These are phyloP conservation scores for Andalucia godoyi DNA, from an alignment of 78 protist species.

Conservation along the genomic window DNA sequence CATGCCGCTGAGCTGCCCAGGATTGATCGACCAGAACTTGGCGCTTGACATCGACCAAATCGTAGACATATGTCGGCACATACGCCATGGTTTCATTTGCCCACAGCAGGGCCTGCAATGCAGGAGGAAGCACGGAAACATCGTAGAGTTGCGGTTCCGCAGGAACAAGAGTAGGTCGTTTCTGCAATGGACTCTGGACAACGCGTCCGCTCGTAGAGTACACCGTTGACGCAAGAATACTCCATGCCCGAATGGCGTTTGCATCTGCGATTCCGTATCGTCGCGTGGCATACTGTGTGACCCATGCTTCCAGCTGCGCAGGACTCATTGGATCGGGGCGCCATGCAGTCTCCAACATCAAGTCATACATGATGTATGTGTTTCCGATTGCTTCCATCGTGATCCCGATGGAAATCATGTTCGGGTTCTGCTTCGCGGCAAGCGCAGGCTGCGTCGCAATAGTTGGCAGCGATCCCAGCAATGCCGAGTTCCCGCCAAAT, in stretches of 20 bases:
- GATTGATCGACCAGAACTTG: conserved; percentile 6
- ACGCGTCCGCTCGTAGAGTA: too few relatives aligned
- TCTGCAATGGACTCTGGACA: too few relatives aligned
- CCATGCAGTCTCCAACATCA: conserved; percentile 58
- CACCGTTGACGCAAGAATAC: too few relatives aligned
- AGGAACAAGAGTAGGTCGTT: too few relatives aligned
- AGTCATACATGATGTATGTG: conserved; percentile 40
- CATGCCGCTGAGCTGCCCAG: too few relatives aligned
- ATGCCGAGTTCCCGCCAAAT: conserved; percentile 58
- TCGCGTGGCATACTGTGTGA: conserved; percentile 15
- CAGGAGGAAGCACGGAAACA: too few relatives aligned
- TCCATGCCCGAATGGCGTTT: too few relatives aligned
- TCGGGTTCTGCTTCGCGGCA: neutral
- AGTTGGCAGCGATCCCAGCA: conserved; percentile 43
- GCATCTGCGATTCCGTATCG: too few relatives aligned
- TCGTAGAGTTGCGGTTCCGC: too few relatives aligned
- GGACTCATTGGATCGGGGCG: conserved; percentile 2
- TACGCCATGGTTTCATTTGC: too few relatives aligned
- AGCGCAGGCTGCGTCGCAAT: conserved; percentile 27
- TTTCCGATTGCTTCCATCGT: conserved; percentile 70
- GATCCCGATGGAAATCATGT: conserved; percentile 54
- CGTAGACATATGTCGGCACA: neutral
- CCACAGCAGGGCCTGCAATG: too few relatives aligned
- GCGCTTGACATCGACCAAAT: conserved; percentile 21
- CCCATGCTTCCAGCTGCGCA: conserved; percentile 11